Conservation (phyloP, 1,139 yeast species). For the Petasospora fabianii region DNA sequence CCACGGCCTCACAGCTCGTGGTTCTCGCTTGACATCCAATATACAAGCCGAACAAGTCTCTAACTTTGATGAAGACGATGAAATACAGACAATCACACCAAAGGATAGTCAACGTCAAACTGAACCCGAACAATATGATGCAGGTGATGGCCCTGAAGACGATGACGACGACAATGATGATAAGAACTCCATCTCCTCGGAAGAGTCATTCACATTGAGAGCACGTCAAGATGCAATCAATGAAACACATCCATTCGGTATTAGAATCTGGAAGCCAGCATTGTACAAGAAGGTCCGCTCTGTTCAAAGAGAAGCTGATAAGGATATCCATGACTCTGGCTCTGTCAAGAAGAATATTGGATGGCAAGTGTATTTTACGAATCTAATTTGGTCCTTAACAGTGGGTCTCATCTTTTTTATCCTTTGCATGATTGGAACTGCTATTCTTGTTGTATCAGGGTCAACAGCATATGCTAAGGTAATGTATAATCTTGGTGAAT, state of each 20-base stretch:
- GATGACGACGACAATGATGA: constrained; percentile 34
- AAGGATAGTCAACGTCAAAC: constrained; percentile 3
- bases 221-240: constrained; percentile 96
- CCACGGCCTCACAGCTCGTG: constrained; percentile 6
- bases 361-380: constrained; percentile 67
- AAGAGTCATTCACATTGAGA: constrained; percentile 82
- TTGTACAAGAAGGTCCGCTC: constrained; percentile 88
- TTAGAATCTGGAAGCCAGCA: constrained; percentile 98
- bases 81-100: constrained; percentile 5
- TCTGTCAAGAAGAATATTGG: constrained; percentile 39
- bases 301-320: constrained; percentile 87
- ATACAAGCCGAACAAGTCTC: constrained; percentile 1
- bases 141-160: constrained; percentile 17
- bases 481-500: constrained; percentile 61
- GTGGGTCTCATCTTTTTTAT: constrained; percentile 62
- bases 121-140: constrained; percentile 12
- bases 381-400: constrained; percentile 68
- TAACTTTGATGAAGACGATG: constrained; percentile 4
- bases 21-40: constrained; percentile 2
- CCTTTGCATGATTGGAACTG: constrained; percentile 47
- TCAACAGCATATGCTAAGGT: constrained; percentile 56
- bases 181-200: constrained; percentile 45
- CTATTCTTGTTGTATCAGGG: constrained; percentile 45
- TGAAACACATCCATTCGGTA: constrained; percentile 96
- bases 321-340: constrained; percentile 85